Evolutionary conservation across 139 green algal species (phyloP).

Genomic region (Chlorella ohadii): DNA sequence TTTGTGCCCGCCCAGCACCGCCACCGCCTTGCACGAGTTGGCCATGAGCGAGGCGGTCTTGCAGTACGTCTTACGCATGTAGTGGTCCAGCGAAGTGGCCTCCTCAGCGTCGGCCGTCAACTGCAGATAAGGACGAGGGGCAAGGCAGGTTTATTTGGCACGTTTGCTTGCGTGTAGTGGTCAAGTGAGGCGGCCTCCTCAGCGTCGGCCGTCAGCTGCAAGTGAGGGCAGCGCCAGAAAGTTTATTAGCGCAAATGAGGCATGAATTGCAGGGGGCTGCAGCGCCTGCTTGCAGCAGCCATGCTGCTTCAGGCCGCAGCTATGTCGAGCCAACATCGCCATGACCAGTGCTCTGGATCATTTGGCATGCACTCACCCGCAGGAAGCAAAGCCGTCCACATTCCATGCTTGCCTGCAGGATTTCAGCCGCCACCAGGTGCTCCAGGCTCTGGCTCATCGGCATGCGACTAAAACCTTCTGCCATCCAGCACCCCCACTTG

Average conservation of each 20-base stretch:
- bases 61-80: constrained; percentile 94
- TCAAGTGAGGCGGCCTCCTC: constrained; percentile 82
- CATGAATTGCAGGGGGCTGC: too few species aligned
- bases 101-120: constrained; percentile 84
- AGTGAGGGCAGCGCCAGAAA: too few species aligned
- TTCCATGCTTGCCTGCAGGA: too few species aligned
- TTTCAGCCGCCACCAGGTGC: constrained; percentile 93
- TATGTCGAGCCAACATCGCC: too few species aligned
- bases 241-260: too few species aligned
- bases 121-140: constrained; percentile 51
- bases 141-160: too few species aligned
- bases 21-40: constrained; percentile 14
- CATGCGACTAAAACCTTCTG: constrained; percentile 7
- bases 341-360: too few species aligned
- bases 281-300: too few species aligned
- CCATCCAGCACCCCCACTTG: too few species aligned
- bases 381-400: too few species aligned
- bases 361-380: too few species aligned
- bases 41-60: constrained; percentile 97
- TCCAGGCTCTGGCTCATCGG: constrained; percentile 66
- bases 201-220: constrained; percentile 85
- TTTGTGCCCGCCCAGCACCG: constrained; percentile 18
- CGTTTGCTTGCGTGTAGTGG: constrained; percentile 86
- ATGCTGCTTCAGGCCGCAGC: too few species aligned
- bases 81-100: constrained; percentile 82